Percentiles rank a stretch among this genome's conserved stretches.
phyloP scores from a whole-genome alignment of 306 rosid genomes.

The Vachellia collinsii region DNA sequence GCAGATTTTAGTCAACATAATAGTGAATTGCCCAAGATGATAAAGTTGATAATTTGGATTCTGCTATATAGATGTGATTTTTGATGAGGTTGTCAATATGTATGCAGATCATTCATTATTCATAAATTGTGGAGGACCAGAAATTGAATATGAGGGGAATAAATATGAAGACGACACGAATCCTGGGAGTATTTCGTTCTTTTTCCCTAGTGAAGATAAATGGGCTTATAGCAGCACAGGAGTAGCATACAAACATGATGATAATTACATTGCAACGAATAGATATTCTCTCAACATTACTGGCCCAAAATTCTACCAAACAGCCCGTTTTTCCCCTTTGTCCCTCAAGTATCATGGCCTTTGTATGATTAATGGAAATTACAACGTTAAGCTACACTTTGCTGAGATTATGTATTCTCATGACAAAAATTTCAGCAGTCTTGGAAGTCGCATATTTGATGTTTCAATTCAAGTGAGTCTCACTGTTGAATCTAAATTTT shows the following conservation, averaged over 20 bases:
- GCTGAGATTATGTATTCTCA: constrained; percentile 64
- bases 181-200: constrained; percentile 40
- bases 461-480: constrained; percentile 77
- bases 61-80: neutral
- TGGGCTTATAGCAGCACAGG: constrained; percentile 77
- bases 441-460: constrained; percentile 70
- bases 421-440: constrained; percentile 44
- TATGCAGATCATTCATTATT: constrained; percentile 44
- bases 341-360: constrained; percentile 76
- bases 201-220: constrained; percentile 5
- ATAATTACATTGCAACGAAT: constrained; percentile 9
- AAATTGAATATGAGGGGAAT: constrained; percentile 33
- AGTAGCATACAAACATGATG: too few species aligned
- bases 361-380: constrained; percentile 66
- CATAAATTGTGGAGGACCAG: constrained; percentile 47
- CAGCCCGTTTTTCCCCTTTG: neutral
- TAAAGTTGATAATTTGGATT: neutral
- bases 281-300: neutral
- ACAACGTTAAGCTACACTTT: constrained; percentile 73
- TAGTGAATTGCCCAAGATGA: too few species aligned
- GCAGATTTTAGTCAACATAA: too few species aligned
- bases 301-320: neutral
- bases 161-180: constrained; percentile 52
- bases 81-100: constrained; percentile 8
- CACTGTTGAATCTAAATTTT: too few species aligned